Base-by-base conservation (phyloP, 1,284 basidiomycete species). In the Veloporphyrellus conicus region DNA sequence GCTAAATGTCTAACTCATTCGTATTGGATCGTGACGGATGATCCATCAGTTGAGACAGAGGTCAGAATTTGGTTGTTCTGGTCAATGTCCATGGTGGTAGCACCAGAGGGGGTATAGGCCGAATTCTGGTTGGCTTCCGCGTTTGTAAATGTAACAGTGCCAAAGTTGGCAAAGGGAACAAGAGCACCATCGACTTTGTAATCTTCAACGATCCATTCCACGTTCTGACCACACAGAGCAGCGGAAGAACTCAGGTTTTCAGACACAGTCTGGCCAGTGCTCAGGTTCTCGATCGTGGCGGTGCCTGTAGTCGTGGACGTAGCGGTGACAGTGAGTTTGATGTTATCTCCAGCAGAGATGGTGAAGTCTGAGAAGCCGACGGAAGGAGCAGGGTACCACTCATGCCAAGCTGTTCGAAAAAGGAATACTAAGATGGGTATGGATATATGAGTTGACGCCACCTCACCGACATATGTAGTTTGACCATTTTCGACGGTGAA, bases 141-240 rank as follows among this genome's bases (percentile, higher is more conserved):
- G 16, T 38, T 6, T 14, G 14, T n/a, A 25, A 38, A 38, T 5
- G 36, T 38, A 2, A 38, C 36, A 6, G 31, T 34, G 16, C 44
- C 32, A n/a, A 46, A 46, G 23, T 46, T 15, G 11, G 29, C 44
- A 33, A 46, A 39, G 2, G 36, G 31, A 4, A 22, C 31, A 3
- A 40, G 29, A 25, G 10, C 23, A 18, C 38, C 38, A 15, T 29
- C 15, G n/a, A n/a, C n/a, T n/a, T n/a, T n/a, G n/a, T n/a, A 48
- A 45, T 64, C 59, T 14, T 60, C 61, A 11, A 60, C 45, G 31
- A 60, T 62, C 58, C 58, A 64, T 31, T 64, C 58, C 6, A 49
- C 58, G 10, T 53, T 49, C 43, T 44, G 5, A 35, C 43, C 39
- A 33, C 57, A 64, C 14, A 62, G 59, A 33, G 57, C 39, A 5